These are phyloP conservation scores for Cokeromyces recurvatus DNA, from an alignment of 371 early-diverging fungal species.

Conservation along the genomic window DNA sequence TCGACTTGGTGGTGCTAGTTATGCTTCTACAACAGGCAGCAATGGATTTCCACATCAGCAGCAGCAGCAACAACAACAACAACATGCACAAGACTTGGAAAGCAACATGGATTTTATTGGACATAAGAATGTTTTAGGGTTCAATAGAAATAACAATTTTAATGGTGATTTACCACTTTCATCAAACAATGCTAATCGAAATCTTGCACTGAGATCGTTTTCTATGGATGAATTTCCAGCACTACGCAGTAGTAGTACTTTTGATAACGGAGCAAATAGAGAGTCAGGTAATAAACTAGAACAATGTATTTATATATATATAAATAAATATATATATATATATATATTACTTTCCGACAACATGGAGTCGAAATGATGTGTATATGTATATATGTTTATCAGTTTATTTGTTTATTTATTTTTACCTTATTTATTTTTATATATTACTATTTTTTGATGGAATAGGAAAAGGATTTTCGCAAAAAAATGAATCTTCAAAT, in stretches of 20 bases:
- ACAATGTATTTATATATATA: slow-evolving; percentile 35
- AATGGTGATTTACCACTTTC: slow-evolving; percentile 16
- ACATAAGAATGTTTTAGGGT: slow-evolving; percentile 10
- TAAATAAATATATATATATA: no score
- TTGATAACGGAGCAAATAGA: no score
- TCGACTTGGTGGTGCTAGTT: slow-evolving; percentile 27
- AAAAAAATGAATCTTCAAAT: slow-evolving; percentile 18
- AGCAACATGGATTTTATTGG: slow-evolving; percentile 6
- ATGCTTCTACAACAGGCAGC: slow-evolving; percentile 39
- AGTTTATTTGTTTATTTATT: not conserved
- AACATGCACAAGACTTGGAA: slow-evolving; percentile 3
- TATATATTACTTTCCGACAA: slow-evolving; percentile 33
- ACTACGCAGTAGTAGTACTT: slow-evolving; percentile 32
- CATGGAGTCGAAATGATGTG: no score
- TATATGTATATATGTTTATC: no score
- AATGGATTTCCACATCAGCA: slow-evolving; percentile 27
- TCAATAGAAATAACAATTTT: slow-evolving; percentile 16
- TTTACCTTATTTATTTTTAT: not conserved
- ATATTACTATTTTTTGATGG: not conserved
- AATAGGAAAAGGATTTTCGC: slow-evolving; percentile 17
- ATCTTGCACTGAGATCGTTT: slow-evolving; percentile 39
- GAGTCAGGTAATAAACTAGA: slow-evolving; percentile 30
- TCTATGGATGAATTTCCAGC: slow-evolving; percentile 51
- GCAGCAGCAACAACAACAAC: slow-evolving; percentile 16
- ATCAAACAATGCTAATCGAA: slow-evolving; percentile 18